Evolutionary conservation across 2,329 filamentous ascomycete species (phyloP), one percentile per base, ranked within the genome.

Genomic region (Pseudocercospora eumusae): DNA sequence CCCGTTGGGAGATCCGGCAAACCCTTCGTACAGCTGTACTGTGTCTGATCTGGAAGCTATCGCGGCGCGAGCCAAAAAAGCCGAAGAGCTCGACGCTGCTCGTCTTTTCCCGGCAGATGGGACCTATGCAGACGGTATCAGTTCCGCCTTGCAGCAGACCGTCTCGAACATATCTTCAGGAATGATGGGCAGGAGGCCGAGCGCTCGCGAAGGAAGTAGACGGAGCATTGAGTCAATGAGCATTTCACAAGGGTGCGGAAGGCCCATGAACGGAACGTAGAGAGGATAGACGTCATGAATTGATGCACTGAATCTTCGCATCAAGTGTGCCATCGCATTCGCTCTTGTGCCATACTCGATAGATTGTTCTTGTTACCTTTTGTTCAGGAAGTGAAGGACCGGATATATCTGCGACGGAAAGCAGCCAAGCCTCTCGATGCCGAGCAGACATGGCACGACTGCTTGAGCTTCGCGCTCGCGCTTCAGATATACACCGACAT

Each of bases 11-110:
- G 81, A 81, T 18, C 75, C 76, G 44, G 77, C 78, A 25, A 93
- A 95, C 76, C 92, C 92, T 1, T 79, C 85, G 1, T 96, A 93
- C 80, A 89, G 25, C 50, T 42, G 31, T 31, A 27, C 50, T 13
- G 52, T 61, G 13, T 45, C 55, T 10, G 56, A 68, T 50, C 28
- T 52, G 42, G 64, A 62, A 40, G 66, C 64, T 9, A 53, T 57
- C 5, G 60, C 49, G 11, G 53, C 56, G n/a, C 33, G 63, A 27
- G 61, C 57, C n/a, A 55, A n/a, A 18, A 42, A 61, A 36, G 55
- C 54, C n/a, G 50, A 50, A n/a, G 58, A 64, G 11, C 44, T 59
- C 25, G 59, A 92, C 66, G 84, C 80, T 4, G 81, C 79, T 58
- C 86, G 90, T 52, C 76, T 93, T 71, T 79, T 57, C 18, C 59